Conservation (phyloP, 768 basidiomycete genomes). For the Lentinula boryana region DNA sequence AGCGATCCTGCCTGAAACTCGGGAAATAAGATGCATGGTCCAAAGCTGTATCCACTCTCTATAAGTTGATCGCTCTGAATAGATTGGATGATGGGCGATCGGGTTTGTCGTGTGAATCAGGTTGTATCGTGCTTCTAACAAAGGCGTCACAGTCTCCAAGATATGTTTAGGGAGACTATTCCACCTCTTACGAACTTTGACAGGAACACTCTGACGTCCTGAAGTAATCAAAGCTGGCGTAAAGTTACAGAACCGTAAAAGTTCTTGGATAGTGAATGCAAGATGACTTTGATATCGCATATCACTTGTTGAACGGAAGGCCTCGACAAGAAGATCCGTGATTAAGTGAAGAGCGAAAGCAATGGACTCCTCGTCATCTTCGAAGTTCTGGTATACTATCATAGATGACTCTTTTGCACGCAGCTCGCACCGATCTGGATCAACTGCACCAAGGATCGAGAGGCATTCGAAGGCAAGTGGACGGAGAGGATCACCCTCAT, state of each 20-base stretch:
- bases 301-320: constrained; percentile 91
- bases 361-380: constrained; percentile 68
- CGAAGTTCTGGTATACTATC: constrained; percentile 76
- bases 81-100: constrained; percentile 64
- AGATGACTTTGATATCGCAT: constrained; percentile 86
- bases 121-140: constrained; percentile 66
- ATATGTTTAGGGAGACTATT: constrained; percentile 73
- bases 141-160: constrained; percentile 78
- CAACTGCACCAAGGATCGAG: constrained; percentile 87
- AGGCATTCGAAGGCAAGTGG: constrained; percentile 83
- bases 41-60: constrained; percentile 95
- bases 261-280: constrained; percentile 88
- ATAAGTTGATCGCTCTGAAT: constrained; percentile 71
- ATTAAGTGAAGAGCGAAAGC: constrained; percentile 85
- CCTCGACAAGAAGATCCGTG: constrained; percentile 76
- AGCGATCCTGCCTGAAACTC: constrained; percentile 52
- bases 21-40: constrained; percentile 75
- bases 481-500: constrained; percentile 61
- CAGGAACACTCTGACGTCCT: constrained; percentile 43
- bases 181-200: constrained; percentile 77
- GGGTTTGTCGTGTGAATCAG: constrained; percentile 37
- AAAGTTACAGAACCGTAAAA: constrained; percentile 84
- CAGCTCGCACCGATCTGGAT: constrained; percentile 88
- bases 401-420: constrained; percentile 51
- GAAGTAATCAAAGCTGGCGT: constrained; percentile 64